Conservation (phyloP, 1,284 basidiomycete genomes). For the Irpex sp. region DNA sequence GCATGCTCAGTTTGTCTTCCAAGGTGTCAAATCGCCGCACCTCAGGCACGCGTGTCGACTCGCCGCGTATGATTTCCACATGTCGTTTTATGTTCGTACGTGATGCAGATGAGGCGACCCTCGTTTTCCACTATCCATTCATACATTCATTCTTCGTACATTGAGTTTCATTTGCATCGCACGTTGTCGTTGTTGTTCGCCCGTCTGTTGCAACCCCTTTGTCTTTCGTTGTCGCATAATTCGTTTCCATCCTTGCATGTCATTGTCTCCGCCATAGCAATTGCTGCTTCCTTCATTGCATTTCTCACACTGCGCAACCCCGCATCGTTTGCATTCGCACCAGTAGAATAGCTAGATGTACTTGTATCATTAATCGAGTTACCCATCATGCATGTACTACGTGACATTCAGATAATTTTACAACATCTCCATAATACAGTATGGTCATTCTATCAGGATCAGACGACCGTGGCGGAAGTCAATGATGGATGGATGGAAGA, state of each 20-base stretch:
- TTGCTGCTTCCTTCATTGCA: not conserved
- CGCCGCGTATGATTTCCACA: not conserved
- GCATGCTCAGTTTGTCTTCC: too few species aligned
- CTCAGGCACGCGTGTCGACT: not conserved
- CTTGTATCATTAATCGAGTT: conserved; percentile 1
- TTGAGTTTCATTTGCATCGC: conserved; percentile 5
- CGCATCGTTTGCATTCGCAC: not conserved
- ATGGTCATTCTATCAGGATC: not conserved
- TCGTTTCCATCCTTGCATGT: too few species aligned
- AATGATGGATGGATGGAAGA: too few species aligned
- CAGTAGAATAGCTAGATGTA: not conserved
- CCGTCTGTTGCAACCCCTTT: too few species aligned
- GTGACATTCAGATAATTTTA: not conserved
- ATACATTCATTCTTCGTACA: not conserved
- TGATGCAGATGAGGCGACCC: conserved; percentile 6
- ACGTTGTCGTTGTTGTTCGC: too few species aligned
- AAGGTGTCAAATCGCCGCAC: not conserved
- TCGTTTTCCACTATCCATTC: not conserved
- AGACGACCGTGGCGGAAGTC: too few species aligned
- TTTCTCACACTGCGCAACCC: not conserved
- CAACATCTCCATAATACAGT: conserved; percentile 1
- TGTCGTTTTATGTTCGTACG: not conserved
- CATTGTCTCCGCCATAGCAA: too few species aligned
- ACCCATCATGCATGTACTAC: not conserved
- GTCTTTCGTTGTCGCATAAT: too few species aligned